phyloP scores from a whole-genome alignment of 805 yeast species.

The Nakazawaea siamensis region DNA sequence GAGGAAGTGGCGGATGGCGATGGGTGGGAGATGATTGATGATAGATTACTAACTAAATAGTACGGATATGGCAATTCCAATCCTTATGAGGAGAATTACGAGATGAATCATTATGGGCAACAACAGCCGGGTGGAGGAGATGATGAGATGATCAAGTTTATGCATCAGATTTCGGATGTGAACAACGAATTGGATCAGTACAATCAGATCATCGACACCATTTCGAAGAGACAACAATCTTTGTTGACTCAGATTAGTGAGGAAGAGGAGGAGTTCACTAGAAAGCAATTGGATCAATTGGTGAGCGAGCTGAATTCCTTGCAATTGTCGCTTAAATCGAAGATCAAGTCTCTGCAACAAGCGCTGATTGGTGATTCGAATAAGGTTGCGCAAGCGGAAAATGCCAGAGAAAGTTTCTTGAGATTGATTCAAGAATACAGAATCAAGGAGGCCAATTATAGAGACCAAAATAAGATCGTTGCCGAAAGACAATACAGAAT shows the following conservation, averaged over 20 bases:
- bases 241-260: conserved; percentile 67
- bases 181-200: conserved; percentile 65
- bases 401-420: conserved; percentile 77
- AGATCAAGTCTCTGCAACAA: conserved; percentile 72
- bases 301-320: conserved; percentile 72
- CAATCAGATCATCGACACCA: conserved; percentile 57
- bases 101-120: conserved; percentile 9
- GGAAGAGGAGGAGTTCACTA: conserved; percentile 58
- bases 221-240: conserved; percentile 63
- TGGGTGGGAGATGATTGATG: too few relatives aligned
- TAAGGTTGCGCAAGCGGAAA: conserved; percentile 86
- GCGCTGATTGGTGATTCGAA: conserved; percentile 65
- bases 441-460: conserved; percentile 76
- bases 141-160: conserved; percentile 57
- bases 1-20: too few relatives aligned
- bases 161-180: conserved; percentile 60
- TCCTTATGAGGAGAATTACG: conserved; percentile 13
- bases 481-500: conserved; percentile 91
- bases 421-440: conserved; percentile 81
- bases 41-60: too few relatives aligned
- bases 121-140: conserved; percentile 7
- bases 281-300: conserved; percentile 69
- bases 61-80: conserved; percentile 11
- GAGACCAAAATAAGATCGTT: conserved; percentile 75
- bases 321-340: conserved; percentile 60